Conservation (phyloP, 2,329 filamentous ascomycete genomes). For the Sodiomyces alkalinus region DNA sequence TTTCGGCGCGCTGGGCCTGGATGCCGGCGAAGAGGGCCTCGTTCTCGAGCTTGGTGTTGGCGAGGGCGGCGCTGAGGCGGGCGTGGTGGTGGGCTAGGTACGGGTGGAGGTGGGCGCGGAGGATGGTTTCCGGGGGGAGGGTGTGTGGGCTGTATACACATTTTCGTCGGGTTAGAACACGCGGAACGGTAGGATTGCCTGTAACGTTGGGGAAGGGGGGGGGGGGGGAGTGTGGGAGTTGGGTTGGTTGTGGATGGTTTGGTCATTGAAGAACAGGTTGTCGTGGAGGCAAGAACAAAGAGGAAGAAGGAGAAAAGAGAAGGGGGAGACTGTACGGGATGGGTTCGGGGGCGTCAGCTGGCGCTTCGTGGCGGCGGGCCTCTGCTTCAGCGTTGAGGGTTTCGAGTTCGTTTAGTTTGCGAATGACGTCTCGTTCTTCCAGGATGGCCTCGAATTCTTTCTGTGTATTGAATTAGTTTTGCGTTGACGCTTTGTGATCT, state of each 20-base stretch:
- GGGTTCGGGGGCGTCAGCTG: slow-evolving; percentile 14
- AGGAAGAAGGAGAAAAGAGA: neutral
- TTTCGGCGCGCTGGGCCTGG: slow-evolving; percentile 36
- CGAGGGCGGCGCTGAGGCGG: slow-evolving; percentile 40
- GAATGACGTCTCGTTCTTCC: slow-evolving; percentile 33
- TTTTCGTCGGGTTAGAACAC: neutral
- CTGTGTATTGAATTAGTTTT: slow-evolving; percentile 11
- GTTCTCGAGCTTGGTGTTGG: slow-evolving; percentile 42
- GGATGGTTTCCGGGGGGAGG: slow-evolving; percentile 34
- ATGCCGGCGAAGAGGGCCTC: slow-evolving; percentile 35
- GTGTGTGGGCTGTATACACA: slow-evolving; percentile 31
- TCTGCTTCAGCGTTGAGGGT: slow-evolving; percentile 35
- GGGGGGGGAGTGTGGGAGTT: neutral
- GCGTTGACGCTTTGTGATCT: slow-evolving; percentile 1
- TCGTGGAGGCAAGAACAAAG: too few relatives aligned
- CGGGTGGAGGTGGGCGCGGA: slow-evolving; percentile 39
- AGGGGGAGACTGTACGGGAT: slow-evolving; percentile 25
- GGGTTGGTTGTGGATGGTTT: too few relatives aligned
- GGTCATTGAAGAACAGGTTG: neutral
- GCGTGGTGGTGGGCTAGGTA: slow-evolving; percentile 36
- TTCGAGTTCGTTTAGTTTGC: slow-evolving; percentile 44
- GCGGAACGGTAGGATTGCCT: neutral
- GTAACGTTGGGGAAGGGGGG: neutral
- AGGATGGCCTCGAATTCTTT: slow-evolving; percentile 44
- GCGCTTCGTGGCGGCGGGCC: slow-evolving; percentile 18